Evolutionary conservation across 257 asterid genomes (phyloP), one percentile per base, ranked within the genome.

Genomic region (Ocimum tenuiflorum): DNA sequence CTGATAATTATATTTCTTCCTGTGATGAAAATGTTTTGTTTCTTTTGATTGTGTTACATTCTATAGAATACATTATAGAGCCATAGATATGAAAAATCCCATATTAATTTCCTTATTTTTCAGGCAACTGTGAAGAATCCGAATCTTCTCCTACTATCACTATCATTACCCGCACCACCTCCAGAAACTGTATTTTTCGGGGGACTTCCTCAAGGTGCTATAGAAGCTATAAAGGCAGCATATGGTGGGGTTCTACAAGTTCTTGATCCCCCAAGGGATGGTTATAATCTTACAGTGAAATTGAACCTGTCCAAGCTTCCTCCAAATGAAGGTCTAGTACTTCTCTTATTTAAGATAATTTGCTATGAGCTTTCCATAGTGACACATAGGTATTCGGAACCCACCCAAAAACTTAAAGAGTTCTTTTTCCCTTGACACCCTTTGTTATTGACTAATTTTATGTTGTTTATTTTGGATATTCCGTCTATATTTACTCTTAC

Each of bases 201-300:
- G 23, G 96, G 97, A 62, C 91, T 92, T 68, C 97, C 98, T 63
- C 82, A 85, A 52, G 96, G 95, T 49, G 96, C 97, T 52, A 85
- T 92, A 74, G 98, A 89, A 77, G 97, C 98, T 67, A 78, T 89
- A 69, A 92, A 92, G 75, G 81, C 87, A 49, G 86, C 96, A 53
- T 92, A 92, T 74, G 97, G 97, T 41, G 77, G 49, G 36, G 80
- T 87, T 71, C 80, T 88, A 69, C 98, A 89, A 70, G 88, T 92
- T 80, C 98, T 92, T 68, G 98, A 92, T 84, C 98, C 97, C 45
- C 97, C 98, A 33, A 88, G 86, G 79, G 98, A 92, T 79, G 97
- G 97, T 74, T 92, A 85, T 76, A 85, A 87, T 76, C 97, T 92
- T 72, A 92, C 98, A 7, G 68, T 92, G 81, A 92, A 92, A 77